phyloP scores from a whole-genome alignment of 805 yeast species.

The Ogataea siamensis region DNA sequence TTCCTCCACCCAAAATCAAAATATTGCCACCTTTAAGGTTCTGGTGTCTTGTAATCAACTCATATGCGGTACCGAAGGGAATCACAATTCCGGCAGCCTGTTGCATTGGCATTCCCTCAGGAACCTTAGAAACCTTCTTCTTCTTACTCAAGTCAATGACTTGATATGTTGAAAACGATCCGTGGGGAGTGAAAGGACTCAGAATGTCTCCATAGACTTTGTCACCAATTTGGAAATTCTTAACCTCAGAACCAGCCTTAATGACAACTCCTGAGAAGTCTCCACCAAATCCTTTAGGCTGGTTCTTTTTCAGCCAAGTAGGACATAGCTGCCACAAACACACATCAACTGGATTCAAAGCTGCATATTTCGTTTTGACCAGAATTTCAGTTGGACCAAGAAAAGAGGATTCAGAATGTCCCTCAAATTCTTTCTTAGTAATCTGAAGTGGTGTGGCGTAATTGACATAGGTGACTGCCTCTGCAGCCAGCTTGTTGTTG shows the following conservation, averaged over 20 bases:
- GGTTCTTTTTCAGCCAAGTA: constrained; percentile 2
- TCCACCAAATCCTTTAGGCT: constrained; percentile 17
- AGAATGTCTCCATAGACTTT: constrained; percentile 15
- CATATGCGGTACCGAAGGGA: constrained; percentile 61
- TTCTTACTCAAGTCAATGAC: constrained; percentile 36
- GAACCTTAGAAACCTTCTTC: constrained; percentile 41
- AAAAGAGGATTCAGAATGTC: constrained; percentile 5
- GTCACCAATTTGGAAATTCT: constrained; percentile 17
- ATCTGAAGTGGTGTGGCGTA: constrained; percentile 17
- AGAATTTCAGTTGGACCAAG: constrained; percentile 19
- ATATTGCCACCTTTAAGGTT: constrained; percentile 45
- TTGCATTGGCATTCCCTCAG: constrained; percentile 43
- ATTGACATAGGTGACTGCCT: constrained; percentile 14
- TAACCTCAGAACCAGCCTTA: constrained; percentile 19
- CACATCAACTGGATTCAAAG: constrained; percentile 22
- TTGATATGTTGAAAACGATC: constrained; percentile 47
- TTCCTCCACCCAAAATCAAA: constrained; percentile 70
- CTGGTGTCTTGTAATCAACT: constrained; percentile 19
- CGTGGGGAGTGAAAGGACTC: constrained; percentile 22
- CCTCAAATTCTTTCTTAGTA: constrained; percentile 8
- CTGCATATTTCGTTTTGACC: constrained; percentile 18
- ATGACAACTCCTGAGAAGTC: constrained; percentile 24
- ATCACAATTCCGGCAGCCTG: constrained; percentile 69
- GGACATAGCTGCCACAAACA: constrained; percentile 12
- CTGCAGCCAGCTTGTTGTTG: constrained; percentile 9